Base-by-base conservation (phyloP, 345 rosid genomes). In the Moricandia moricandioides region DNA sequence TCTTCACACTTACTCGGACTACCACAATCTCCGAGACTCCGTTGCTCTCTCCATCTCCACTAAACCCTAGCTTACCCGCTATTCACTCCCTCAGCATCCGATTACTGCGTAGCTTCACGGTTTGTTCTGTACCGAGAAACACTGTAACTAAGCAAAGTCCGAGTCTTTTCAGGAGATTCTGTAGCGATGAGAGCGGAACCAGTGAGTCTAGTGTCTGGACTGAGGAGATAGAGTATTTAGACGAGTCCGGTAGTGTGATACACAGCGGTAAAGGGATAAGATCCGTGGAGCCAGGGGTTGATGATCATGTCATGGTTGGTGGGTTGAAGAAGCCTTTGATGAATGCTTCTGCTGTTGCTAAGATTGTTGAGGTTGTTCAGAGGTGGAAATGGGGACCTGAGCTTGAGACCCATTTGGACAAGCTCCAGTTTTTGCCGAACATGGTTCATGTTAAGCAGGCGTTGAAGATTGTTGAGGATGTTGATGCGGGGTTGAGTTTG, bases 321-420 rank as follows among this genome's bases (percentile, higher is more conserved):
- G 97, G 73, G 62, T 45, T 90, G 47, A 92, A 84, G 85, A 95
- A 90, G 83, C 97, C 99, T 5, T 58, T 89, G 30, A 54, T 84
- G 82, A 92, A 90, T 79, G 84, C 90, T 65, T 88, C 90, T 17
- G 90, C 94, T 0, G 98, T 92, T 37, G 88, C 96, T 0, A 92
- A 95, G 88, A 86, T 92, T 67, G 94, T 90, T 67, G 99, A 95
- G 80, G 84, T 90, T 74, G 93, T 89, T 54, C 88, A 85, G 84
- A 84, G 98, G 82, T 95, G 99, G 98, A 92, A 85, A 82, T 95
- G 99, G 99, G 99, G 99, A n/a, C 98, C 94, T 0, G 97, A 92
- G 81, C 74, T 95, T 66, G 99, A 95, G 82, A 87, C 82, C 24
- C 97, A 95, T 2, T 78, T 95, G 80, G 90, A 90, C 65, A 90